Evolutionary conservation across 495 filamentous ascomycete genomes (phyloP), one percentile per base, ranked within the genome.

Genomic region (Aspergillus cristatus): DNA sequence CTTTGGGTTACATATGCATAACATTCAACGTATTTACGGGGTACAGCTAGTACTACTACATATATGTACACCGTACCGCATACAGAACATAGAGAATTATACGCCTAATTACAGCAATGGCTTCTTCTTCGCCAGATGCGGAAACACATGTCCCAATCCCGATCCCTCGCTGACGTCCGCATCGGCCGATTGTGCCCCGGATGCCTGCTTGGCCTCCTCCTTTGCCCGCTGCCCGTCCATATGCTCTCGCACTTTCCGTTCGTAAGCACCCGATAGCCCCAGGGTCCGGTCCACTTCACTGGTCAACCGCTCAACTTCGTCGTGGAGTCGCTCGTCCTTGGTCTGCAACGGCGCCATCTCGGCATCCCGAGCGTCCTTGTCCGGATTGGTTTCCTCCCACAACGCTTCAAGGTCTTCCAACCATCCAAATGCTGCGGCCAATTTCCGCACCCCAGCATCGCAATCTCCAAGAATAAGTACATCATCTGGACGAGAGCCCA

Each of bases 361-460:
- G 38, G 48, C 47, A 41, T 63, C 51, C 32, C 54, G 43, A 0
- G 48, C 42, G 34, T 60, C 45, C 37, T 58, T 44, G 18, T 63
- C 47, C 7, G 65, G 67, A 26, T 72, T 74, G 5, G 72, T 76
- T 43, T 62, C 54, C 34, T 70, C 54, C 82, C 81, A 87, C 14
- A 84, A 34, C 8, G 49, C 58, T 54, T 94, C 86, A 20, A 98
- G 67, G 49, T 97, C 90, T 30, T 87, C 76, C 12, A 77, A 60
- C 90, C 91, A 98, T 0, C 86, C 90, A 34, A 94, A 67, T 20
- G 76, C 82, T 45, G 77, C 67, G 10, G 91, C 91, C 30, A 98
- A 71, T 57, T 76, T 79, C 46, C 81, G 72, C n/a, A 96, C 81
- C 1, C 87, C 87, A 1, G 65, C 60, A 68, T 98, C 91, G 59